phyloP scores from a whole-genome alignment of 805 yeast genomes.

The Ogataea ganodermae region DNA sequence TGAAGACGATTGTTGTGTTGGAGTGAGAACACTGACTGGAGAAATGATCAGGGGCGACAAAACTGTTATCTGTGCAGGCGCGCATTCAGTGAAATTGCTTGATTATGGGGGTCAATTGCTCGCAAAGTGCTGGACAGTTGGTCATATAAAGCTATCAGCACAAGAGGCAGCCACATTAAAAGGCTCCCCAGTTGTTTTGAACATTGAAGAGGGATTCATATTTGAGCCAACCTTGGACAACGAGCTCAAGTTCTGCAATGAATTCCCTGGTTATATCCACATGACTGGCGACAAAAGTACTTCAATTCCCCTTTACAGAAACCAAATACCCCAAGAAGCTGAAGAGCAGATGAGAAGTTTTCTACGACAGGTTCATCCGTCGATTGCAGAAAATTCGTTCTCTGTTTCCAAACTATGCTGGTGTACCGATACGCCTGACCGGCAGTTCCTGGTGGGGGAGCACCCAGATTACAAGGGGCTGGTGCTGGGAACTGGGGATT shows the following conservation, averaged over 20 bases:
- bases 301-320: slow-evolving; percentile 35
- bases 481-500: slow-evolving; percentile 47
- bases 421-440: slow-evolving; percentile 42
- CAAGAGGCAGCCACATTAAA: slow-evolving; percentile 36
- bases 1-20: slow-evolving; percentile 22
- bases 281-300: slow-evolving; percentile 6
- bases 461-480: slow-evolving; percentile 37
- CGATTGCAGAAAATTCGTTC: slow-evolving; percentile 34
- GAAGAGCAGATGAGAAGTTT: slow-evolving; percentile 36
- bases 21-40: slow-evolving; percentile 35
- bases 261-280: slow-evolving; percentile 42
- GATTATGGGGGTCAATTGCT: slow-evolving; percentile 39
- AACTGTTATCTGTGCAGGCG: slow-evolving; percentile 42
- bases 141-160: slow-evolving; percentile 39
- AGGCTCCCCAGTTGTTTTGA: slow-evolving; percentile 39
- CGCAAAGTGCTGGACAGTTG: slow-evolving; percentile 45
- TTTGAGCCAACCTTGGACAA: slow-evolving; percentile 42
- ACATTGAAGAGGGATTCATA: slow-evolving; percentile 42
- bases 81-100: slow-evolving; percentile 37
- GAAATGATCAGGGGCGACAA: slow-evolving; percentile 27
- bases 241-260: slow-evolving; percentile 42
- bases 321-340: slow-evolving; percentile 37
- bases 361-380: slow-evolving; percentile 36
- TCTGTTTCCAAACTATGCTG: slow-evolving; percentile 38
- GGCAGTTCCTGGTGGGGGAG: slow-evolving; percentile 41